Evolutionary conservation across 306 rosid species (phyloP), one percentile per base, ranked within the genome.

Genomic region (Biancaea sappan): DNA sequence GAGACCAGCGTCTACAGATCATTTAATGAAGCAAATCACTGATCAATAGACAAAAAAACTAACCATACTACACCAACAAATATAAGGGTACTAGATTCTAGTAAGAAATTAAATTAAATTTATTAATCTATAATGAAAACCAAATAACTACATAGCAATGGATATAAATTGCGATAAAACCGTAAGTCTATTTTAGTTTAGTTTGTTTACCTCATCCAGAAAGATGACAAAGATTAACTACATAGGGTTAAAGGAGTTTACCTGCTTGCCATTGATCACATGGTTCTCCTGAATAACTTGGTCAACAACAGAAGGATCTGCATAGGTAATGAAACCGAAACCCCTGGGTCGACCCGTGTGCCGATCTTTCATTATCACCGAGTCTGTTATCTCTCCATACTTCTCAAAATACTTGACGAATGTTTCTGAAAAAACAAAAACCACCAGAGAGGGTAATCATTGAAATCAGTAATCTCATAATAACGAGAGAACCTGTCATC

Each of bases 321-420:
- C 91, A 46, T 94, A 94, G 14, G 94, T 91, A 13, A 94, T 91
- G 72, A 94, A 94, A 14, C 98, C 98, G 21, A 94, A 94, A 13
- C 98, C 98, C 72, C 97, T 77, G 0, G 98, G 91, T 10, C 88
- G 89, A 43, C 96, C 93, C 2, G 97, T 80, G 62, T 85, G 87
- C 11, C 97, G 92, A 48, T 94, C 98, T 51, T 89, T 94, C 98
- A 94, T 89, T 37, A 94, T 94, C 46, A 94, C 97, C 1, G 97
- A 89, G 74, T 94, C 98, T 12, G 86, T 91, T 48, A 94, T 91
- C 85, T 91, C 96, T 54, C 98, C 98, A 66, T 91, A 94, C 37
- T 81, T 89, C 72, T 92, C 97, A 32, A 94, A 94, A 81, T 94
- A 92, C 81, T 87, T 88, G 21, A 90, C 85, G 67, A 91, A 94